Evolutionary conservation across 2,329 filamentous ascomycete species (phyloP), one percentile per base, ranked within the genome.

Genomic region (Cladophialophora exuberans): DNA sequence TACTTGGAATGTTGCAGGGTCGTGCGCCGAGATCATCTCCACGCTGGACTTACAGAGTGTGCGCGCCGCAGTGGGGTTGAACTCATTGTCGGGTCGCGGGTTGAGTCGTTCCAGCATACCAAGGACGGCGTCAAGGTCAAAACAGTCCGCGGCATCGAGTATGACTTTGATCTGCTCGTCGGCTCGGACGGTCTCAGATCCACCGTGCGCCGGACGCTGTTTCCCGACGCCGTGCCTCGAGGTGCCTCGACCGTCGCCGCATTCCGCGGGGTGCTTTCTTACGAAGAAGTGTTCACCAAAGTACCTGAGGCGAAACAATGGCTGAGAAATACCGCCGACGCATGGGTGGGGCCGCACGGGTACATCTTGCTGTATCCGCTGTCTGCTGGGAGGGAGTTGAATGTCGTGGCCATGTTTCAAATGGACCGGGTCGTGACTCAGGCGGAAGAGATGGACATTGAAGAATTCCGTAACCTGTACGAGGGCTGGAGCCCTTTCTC

Each of bases 21-120:
- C 13, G 77, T 79, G 9, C 76, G 79, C 44, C 67, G 76, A 15
- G 75, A 76, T 10, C 74, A 79, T 63, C 67, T 80, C 4, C 77
- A 79, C 53, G 66, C 70, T 15, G 74, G 74, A 11, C 65, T 79
- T 2, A 70, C 71, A 10, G 64, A 73, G 18, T 67, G 75, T 11
- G 75, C 76, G 1, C 60, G 67, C 18, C 61, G 67, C 11, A 63
- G 69, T 11, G 76, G 76, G 1, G 73, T 71, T 1, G 60, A 64
- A 3, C 64, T 79, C 25, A 54, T 71, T 22, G 71, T 76, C 9
- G 59, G 66, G 17, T 70, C 70, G 15, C 67, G 70, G 30, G 73
- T 78, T 4, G 55, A 57, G 2, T 60, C 64, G 11, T 59, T 77
- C 6, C 46, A 71, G 41, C 35, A 69, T 33, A 60, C 49, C 0